Evolutionary conservation across 257 asterid species (phyloP), one percentile per base, ranked within the genome.

Genomic region (Gentiana dahurica): DNA sequence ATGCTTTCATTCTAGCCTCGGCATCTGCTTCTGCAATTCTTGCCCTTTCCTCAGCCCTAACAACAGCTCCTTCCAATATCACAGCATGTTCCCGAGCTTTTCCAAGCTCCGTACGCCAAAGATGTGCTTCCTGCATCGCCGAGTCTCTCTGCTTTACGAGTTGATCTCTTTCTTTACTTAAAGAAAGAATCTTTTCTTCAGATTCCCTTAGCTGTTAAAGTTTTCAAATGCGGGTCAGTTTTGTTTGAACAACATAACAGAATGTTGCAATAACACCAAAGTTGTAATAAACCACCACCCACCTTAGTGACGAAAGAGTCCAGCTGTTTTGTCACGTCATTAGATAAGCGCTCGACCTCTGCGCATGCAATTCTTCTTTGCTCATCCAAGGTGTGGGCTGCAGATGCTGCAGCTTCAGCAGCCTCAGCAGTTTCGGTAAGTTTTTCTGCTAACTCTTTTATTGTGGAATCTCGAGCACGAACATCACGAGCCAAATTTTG

Each of bases 31-130:
- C 95, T 38, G 89, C 59, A 62, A 91, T 80, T 69, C 95, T 70
- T 68, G 69, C 94, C 79, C 75, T 87, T 78, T 91, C 98, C 74
- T 91, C 95, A 6, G 96, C 95, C 65, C 98, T 86, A 58, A 91
- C 92, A 64, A 69, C 86, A 55, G 95, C 94, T 62, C 96, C 98
- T 77, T 91, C 98, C 82, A 91, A 59, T 70, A 87, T 91, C 59
- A 91, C 94, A 57, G 68, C 89, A 61, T 76, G 90, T 57, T 91
- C 98, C 80, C 95, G 75, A 56, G 98, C 96, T 77, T 91, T 91
- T 47, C 80, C 98, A 46, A 91, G 89, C 76, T 91, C 98, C n/a
- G 95, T 81, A 43, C 98, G 98, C 98, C 98, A 91, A 72, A 87
- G 59, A 72, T 85, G 95, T 59, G 97, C 93, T 75, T 91, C 98